Evolutionary conservation across 768 basidiomycete species (phyloP), one percentile per base, ranked within the genome.

Genomic region (Porpolomopsis calyptriformis): DNA sequence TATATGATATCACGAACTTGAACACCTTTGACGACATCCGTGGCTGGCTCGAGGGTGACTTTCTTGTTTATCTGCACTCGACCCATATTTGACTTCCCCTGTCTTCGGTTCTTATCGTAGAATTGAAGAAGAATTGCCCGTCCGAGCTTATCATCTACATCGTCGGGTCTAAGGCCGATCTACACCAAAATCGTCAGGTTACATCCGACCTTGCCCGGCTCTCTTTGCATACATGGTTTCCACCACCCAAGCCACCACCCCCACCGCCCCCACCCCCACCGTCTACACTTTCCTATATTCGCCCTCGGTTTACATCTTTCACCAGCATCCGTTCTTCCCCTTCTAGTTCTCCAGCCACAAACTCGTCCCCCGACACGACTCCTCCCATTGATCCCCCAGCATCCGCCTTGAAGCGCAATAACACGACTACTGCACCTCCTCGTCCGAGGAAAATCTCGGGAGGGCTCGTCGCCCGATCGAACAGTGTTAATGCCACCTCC

Each of bases 1-100:
- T 94, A 61, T 97, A 97, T 68, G 92, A 97, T 72, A 89, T 94
- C 55, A 93, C 93, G 58, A 89, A 88, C 66, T 75, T 76, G 49
- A 71, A 82, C 47, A 85, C 85, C 22, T 91, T 97, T 69, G 80
- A 89, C 51, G 92, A 93, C 62, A 78, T 96, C 55, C 77, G 82
- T 53, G 85, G 86, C 52, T 97, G 92, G 92, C 74, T 88, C 43
- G 83, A 88, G 70, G 90, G 90, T 80, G 55, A 50, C 47, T 55
- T 40, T 45, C 48, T 49, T 47, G 51, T 49, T 47, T 54, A n/a
- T 33, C 37, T 56, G 44, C 20, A 42, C 35, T 25, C 44, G 35
- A 27, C 19, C 12, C 24, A 20, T 6, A 20, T 5, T 25, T 10
- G 49, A 31, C 35, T 10, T 43, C 26, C 18, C 27, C 16, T 35